Base-by-base conservation (phyloP, 352 stramenopile genomes). In the Phytophthora uliginosa region DNA sequence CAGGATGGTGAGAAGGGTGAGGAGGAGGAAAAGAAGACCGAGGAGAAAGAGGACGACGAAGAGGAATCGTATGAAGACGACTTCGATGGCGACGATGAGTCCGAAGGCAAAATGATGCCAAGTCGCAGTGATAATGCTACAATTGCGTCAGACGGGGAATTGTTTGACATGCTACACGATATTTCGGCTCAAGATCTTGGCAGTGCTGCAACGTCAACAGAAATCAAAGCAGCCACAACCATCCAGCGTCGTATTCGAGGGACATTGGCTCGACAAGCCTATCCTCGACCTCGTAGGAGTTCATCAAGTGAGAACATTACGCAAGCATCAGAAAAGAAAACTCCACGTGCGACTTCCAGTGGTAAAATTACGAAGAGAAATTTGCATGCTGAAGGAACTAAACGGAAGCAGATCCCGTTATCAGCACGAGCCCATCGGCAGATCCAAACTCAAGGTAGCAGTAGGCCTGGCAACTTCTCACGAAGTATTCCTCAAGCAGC, bases 11-110 rank as follows among this genome's bases (percentile, higher is more conserved):
- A 28, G 18, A 12, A 56, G 1, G 18, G 10, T 31, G 47, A 54
- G 20, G 9, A 56, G 15, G 36, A 17, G 5, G 18, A 15, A 28
- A 22, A 26, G 8, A 33, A 52, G 34, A 17, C 47, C 26, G 24
- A 45, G 34, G 15, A 61, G 28, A 58, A 40, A 18, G 40, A 31
- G 33, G 17, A 63, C 6, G 66, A 68, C 4, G 71, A 77, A 2
- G 75, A 79, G 20, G 75, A 82, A 47, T 72, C 76, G 6, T 85
- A 84, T 38, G 81, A 88, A 62, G 81, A 85, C 31, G 81, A 86
- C 26, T 88, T 88, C 24, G 76, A 86, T 40, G 64, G 26, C 53
- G 58, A 73, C 42, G 58, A 70, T 26, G 57, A 18, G 6, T 31
- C 68, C 7, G 69, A 26, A 40, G 60, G 47, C 42, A 59, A 63